Evolutionary conservation across 1,139 yeast genomes (phyloP), one percentile per base, ranked within the genome.

Genomic region (Sugiyamaella neomexicana): DNA sequence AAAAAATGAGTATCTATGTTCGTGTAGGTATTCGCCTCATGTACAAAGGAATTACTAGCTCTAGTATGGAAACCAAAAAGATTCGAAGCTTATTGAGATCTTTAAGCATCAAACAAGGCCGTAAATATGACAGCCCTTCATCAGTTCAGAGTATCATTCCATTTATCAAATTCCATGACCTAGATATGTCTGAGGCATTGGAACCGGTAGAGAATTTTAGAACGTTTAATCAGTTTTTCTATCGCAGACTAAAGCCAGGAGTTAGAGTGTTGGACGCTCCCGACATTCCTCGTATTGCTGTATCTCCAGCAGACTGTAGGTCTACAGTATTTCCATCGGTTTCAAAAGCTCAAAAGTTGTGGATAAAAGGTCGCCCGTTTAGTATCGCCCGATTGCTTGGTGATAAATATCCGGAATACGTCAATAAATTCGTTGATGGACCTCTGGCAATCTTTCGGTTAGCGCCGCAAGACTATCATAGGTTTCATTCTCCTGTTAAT

Each of bases 381-480:
- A 80, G 91, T 0, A 68, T 91, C 16, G 72, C 77, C 4, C 82
- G 88, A 61, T 73, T 93, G 39, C 79, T 81, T 63, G 86, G 81
- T 50, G 81, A 80, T 5, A 80, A 81, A 49, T 81, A 80, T 60
- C 75, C 80, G 39, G 75, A 75, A 15, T 66, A 78, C 27, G 84
- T 79, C 20, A 72, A 73, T 9, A 68, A 76, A 1, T 80, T 75
- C 60, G 77, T 78, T 46, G 72, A 80, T 37, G 84, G 91, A 46
- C 74, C 89, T 0, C 70, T 91, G 52, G 93, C 88, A 0, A 81
- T 91, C 3, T 91, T 91, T 70, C 74, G 99, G 56, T 73, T 93
- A 47, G 98, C 99, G 0, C 99, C 99, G 0, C 99, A 93, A 68
- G 99, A 93, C 68, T 93, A 93, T 66, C 99, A 93, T 68, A 75